Conservation (phyloP, 2,329 filamentous ascomycete species). For the Canariomyces notabilis region DNA sequence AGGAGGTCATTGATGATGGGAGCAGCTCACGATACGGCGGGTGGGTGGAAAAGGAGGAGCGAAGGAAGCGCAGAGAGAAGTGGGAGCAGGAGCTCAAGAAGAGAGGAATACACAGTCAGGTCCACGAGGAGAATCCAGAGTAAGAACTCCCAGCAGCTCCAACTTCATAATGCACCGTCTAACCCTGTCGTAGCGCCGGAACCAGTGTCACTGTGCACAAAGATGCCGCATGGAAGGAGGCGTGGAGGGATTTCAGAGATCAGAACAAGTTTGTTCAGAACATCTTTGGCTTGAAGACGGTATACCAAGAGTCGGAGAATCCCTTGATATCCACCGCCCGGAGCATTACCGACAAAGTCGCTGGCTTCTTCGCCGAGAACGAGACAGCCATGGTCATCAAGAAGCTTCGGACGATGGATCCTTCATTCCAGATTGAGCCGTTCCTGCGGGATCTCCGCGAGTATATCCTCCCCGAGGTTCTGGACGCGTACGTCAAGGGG, state of each 20-base stretch:
- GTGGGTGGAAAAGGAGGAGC: conserved; percentile 95
- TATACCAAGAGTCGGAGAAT: conserved; percentile 96
- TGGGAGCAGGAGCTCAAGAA: conserved; percentile 59
- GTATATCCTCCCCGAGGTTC: conserved; percentile 94
- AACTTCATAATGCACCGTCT: conserved; percentile 17
- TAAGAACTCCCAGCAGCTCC: conserved; percentile 44
- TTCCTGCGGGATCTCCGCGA: conserved; percentile 94
- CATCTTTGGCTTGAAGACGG: conserved; percentile 77
- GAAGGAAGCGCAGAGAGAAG: conserved; percentile 70
- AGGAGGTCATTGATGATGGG: conserved; percentile 93
- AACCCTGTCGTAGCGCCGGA: conserved; percentile 62
- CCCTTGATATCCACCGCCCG: conserved; percentile 88
- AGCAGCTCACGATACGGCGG: conserved; percentile 94
- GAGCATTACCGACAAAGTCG: conserved; percentile 87
- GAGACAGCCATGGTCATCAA: conserved; percentile 97
- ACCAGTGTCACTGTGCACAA: conserved; percentile 95
- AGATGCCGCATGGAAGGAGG: conserved; percentile 94
- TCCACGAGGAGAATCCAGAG: conserved; percentile 80
- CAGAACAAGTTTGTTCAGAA: conserved; percentile 82
- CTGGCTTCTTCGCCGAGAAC: conserved; percentile 96
- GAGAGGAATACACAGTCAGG: conserved; percentile 49
- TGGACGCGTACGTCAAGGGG: conserved; percentile 97
- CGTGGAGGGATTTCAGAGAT: conserved; percentile 95
- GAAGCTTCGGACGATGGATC: conserved; percentile 94
- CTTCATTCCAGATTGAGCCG: conserved; percentile 87